Percentiles rank a stretch among this genome's conserved stretches.
Evolutionary conservation across 257 asterid genomes (phyloP).

Genomic region (Solanum lycopersicoides): DNA sequence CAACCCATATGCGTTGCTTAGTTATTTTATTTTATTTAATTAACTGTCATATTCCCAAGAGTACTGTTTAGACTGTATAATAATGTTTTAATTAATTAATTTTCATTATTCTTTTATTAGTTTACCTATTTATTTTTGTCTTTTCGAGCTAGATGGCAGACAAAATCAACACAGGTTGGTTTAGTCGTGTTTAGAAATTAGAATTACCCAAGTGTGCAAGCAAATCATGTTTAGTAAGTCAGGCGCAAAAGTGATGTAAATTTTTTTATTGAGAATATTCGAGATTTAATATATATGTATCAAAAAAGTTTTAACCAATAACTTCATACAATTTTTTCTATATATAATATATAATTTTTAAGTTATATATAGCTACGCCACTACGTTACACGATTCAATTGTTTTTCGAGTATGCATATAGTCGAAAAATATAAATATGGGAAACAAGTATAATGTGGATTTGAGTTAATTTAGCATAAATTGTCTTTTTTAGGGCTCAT

Average conservation of each 20-base stretch:
- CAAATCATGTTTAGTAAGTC: background rate
- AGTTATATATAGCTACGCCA: background rate
- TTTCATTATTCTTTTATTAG: background rate
- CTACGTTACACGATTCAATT: background rate
- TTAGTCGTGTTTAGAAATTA: background rate
- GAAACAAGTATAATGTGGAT: background rate
- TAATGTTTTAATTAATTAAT: background rate
- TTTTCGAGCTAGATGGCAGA: background rate
- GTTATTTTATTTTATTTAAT: background rate
- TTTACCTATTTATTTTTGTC: background rate
- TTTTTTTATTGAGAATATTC: fast-evolving
- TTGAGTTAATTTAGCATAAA: background rate
- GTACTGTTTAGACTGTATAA: background rate
- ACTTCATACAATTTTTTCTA: too few species aligned
- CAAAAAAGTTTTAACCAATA: too few species aligned
- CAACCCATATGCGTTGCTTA: background rate
- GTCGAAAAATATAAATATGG: background rate
- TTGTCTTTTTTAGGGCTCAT: background rate
- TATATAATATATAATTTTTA: too few species aligned
- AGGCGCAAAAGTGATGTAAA: fast-evolving
- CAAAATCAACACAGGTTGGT: background rate
- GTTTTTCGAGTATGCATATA: background rate
- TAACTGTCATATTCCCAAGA: background rate
- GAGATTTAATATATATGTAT: too few species aligned
- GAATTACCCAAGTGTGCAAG: background rate